phyloP scores from a whole-genome alignment of 2,329 filamentous ascomycete species.

The Trichothecium sympodiale region DNA sequence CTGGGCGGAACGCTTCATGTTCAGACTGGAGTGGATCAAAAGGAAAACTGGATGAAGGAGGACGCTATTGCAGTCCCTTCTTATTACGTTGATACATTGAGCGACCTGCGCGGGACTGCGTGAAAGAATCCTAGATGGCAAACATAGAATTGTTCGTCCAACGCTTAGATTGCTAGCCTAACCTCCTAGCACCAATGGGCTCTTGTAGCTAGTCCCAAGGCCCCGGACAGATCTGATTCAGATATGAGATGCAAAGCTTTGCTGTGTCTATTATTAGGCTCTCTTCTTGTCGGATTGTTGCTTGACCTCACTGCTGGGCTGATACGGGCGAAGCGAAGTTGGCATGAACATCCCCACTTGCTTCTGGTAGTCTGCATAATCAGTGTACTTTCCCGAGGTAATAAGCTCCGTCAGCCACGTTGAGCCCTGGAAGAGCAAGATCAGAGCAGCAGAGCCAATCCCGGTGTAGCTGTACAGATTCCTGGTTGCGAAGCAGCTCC shows the following conservation, averaged over 20 bases:
- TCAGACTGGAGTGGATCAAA: conserved; percentile 77
- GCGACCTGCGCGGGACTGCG: conserved; percentile 46
- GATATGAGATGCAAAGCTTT: no score
- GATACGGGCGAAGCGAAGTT: conserved; percentile 32
- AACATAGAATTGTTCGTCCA: conserved; percentile 3
- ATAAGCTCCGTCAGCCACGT: conserved; percentile 81
- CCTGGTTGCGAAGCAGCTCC: conserved; percentile 66
- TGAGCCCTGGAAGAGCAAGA: conserved; percentile 80
- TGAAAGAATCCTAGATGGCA: conserved; percentile 6
- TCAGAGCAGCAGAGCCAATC: conserved; percentile 55
- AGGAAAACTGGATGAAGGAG: conserved; percentile 68
- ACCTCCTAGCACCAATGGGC: conserved; percentile 1
- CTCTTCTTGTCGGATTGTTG: conserved; percentile 1
- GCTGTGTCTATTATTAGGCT: no score
- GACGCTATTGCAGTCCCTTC: conserved; percentile 60
- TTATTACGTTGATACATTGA: conserved; percentile 76
- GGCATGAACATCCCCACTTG: conserved; percentile 80
- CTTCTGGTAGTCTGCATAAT: conserved; percentile 76
- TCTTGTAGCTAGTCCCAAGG: no score
- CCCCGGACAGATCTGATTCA: no score
- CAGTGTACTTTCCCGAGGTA: conserved; percentile 71
- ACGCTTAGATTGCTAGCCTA: background rate
- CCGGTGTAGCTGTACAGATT: conserved; percentile 70
- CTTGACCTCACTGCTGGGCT: conserved; percentile 25
- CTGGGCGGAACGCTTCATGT: conserved; percentile 87